Base-by-base conservation (phyloP, 495 filamentous ascomycete genomes). In the Ramalina intermedia region DNA sequence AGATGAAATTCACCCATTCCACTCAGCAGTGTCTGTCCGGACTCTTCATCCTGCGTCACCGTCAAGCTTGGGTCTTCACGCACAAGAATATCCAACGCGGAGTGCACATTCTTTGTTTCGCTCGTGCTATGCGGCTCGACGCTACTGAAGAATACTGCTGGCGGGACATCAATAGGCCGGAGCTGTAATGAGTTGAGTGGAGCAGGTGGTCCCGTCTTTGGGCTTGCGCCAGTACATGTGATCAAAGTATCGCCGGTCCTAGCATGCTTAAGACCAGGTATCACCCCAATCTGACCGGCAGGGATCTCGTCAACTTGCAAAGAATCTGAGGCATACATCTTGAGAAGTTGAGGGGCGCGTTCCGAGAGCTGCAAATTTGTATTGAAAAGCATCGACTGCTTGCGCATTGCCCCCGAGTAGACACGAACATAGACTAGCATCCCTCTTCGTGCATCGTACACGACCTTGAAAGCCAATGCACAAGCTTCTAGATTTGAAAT, bases 1-100 rank as follows among this genome's bases (percentile, higher is more conserved):
- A 99, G 78, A 62, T 99, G 93, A n/a, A 99, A 76, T 46, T 94
- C 86, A 3, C 93, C 93, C 93, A 99, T 99, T 11, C 93, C 93
- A 36, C 84, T 86, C 1, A 99, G 70, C 8, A 94, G 80, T 16
- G 88, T 95, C 55, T 95, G 90, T 1, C 89, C 91, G 0, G 86
- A 87, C 59, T 96, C 93, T 55, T 89, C 82, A 58, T 96, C 87
- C 18, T 82, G 66, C 41, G 69, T 81, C 58, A 95, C 79, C 21
- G 89, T 77, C n/a, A 99, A 66, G 62, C 86, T 94, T 17, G 93
- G 93, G 58, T 99, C 93, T 67, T 99, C 93, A 42, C 93, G 76
- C 0, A 94, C 70, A 12, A 95, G 75, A 40, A 90, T 70, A 1
- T 70, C 73, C 2, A 99, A 70, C 2, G 79, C 77, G n/a, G 82